Evolutionary conservation across 208 protist genomes (phyloP).

Genomic region (Lotmaria passim): DNA sequence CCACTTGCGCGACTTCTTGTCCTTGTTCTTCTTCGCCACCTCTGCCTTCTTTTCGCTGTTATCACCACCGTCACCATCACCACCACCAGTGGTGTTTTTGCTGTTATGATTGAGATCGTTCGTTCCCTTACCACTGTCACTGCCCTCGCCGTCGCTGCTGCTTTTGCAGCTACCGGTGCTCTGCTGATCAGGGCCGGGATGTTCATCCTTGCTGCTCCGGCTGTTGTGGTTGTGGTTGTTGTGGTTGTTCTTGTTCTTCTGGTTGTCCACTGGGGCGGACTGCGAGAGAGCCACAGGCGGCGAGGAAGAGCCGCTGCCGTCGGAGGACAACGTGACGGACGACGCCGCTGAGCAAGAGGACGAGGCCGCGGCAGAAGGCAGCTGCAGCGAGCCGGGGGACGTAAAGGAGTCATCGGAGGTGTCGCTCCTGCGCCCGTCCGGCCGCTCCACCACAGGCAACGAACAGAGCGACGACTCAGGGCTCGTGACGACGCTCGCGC

Average conservation of each 20-base stretch:
- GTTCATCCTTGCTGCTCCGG: too few relatives aligned
- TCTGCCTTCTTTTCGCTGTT: not conserved
- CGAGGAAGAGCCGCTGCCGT: constrained; percentile 5
- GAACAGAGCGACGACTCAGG: not conserved
- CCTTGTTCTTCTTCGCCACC: constrained; percentile 5
- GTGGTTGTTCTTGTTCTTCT: too few relatives aligned
- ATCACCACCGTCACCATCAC: not conserved
- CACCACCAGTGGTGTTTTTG: too few relatives aligned
- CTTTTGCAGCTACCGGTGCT: not conserved
- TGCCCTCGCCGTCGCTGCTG: not conserved
- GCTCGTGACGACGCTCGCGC: not conserved
- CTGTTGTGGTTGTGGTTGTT: too few relatives aligned
- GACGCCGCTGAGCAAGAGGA: not conserved
- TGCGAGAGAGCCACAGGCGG: not conserved
- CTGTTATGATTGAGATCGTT: too few relatives aligned
- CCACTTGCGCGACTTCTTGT: not conserved
- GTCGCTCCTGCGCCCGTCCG: not conserved
- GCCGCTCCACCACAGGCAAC: not conserved
- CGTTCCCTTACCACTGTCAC: too few relatives aligned
- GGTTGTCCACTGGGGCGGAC: not conserved
- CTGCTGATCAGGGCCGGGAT: not conserved
- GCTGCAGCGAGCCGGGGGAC: constrained; percentile 2
- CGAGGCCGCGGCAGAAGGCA: constrained; percentile 7
- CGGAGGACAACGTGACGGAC: constrained; percentile 14
- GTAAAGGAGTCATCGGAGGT: constrained; percentile 6